These are phyloP conservation scores for Takakia lepidozioides DNA, from an alignment of 225 moss, liverwort and hornwort genomes.

Conservation along the genomic window DNA sequence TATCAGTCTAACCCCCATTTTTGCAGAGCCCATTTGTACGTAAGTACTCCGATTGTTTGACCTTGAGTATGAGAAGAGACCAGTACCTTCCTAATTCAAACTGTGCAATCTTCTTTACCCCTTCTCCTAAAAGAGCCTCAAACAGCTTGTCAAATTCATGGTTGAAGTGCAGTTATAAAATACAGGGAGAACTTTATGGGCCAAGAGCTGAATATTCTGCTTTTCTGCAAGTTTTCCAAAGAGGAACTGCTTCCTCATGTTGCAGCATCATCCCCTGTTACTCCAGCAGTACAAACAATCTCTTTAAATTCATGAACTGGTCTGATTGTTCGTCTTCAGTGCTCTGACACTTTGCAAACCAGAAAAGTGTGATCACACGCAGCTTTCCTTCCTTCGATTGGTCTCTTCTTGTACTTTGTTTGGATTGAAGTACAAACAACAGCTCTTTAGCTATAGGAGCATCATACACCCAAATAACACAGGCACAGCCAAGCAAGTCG, in stretches of 20 bases:
- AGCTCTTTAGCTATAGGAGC: neutral
- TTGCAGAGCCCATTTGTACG: too few relatives aligned
- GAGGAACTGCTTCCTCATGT: conserved; percentile 38
- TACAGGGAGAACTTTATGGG: conserved; percentile 75
- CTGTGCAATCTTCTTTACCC: conserved; percentile 24
- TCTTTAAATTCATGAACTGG: too few relatives aligned
- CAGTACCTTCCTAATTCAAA: conserved; percentile 67
- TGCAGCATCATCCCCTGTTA: conserved; percentile 87
- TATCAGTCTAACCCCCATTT: too few relatives aligned
- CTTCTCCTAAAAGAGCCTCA: conserved; percentile 21
- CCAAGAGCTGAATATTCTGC: conserved; percentile 70
- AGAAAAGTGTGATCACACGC: too few relatives aligned
- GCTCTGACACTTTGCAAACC: too few relatives aligned
- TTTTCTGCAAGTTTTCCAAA: conserved; percentile 52
- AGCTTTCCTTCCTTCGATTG: too few relatives aligned
- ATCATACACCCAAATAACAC: conserved; percentile 62
- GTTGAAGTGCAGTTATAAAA: conserved; percentile 77
- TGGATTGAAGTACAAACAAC: too few relatives aligned
- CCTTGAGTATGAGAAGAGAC: too few relatives aligned
- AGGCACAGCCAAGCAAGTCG: conserved; percentile 84
- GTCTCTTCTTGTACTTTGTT: too few relatives aligned
- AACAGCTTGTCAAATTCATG: conserved; percentile 72
- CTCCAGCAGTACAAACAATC: too few relatives aligned
- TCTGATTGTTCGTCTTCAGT: too few relatives aligned
- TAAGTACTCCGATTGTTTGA: too few relatives aligned